A percentile compares a stretch with the other conserved stretches of the same genome.
These are phyloP conservation scores for Hawksworthiomyces lignivorus DNA, from an alignment of 2,329 filamentous ascomycete species.

Conservation along the genomic window DNA sequence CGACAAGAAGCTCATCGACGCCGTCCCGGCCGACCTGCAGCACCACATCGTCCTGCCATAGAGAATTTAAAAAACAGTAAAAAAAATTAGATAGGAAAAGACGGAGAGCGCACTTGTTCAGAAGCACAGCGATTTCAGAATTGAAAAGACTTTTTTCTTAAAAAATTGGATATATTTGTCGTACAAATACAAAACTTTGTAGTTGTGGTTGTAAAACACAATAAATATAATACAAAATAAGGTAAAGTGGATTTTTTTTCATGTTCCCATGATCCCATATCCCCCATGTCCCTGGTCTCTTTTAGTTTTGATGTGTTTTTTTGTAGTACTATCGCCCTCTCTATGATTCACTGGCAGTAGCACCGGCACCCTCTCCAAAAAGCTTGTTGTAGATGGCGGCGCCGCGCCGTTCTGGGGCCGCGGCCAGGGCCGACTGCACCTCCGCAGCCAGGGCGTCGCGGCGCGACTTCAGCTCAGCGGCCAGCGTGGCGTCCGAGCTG, in stretches of 20 bases:
- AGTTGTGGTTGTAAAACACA: too few species aligned
- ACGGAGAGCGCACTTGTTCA: too few species aligned
- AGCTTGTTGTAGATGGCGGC: conserved; percentile 24
- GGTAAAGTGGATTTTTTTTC: too few species aligned
- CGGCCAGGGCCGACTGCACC: conserved; percentile 17
- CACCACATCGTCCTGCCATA: conserved; percentile 92
- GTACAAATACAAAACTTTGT: too few species aligned
- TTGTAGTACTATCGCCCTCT: neutral
- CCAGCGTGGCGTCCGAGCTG: conserved; percentile 17
- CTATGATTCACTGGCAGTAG: too few species aligned
- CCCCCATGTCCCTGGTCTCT: too few species aligned
- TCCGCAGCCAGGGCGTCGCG: conserved; percentile 24
- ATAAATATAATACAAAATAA: too few species aligned
- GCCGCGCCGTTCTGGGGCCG: conserved; percentile 14
- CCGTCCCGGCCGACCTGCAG: conserved; percentile 76
- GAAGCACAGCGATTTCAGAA: too few species aligned
- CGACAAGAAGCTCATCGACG: conserved; percentile 72
- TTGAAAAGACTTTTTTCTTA: too few species aligned
- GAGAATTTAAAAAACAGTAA: neutral
- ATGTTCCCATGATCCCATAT: too few species aligned
- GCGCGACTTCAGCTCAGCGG: conserved; percentile 31
- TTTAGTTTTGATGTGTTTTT: neutral
- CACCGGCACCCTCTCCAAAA: too few species aligned
- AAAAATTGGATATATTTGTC: too few species aligned
- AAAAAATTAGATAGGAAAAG: conserved; percentile 2